Base-by-base conservation (phyloP, 768 basidiomycete genomes). In the Tremella yokohamensis region DNA sequence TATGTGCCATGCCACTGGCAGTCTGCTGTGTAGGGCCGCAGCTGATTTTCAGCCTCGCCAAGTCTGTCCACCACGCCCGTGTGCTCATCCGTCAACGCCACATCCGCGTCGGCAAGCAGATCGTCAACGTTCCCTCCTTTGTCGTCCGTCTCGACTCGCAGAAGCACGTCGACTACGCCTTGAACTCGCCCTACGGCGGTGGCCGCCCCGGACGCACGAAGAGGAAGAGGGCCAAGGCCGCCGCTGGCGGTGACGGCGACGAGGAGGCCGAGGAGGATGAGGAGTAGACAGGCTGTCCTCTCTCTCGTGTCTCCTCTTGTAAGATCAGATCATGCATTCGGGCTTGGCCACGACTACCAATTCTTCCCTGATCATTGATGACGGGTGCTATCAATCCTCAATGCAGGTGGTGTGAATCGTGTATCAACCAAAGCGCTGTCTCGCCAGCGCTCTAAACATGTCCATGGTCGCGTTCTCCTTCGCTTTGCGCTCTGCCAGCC, bases 31-130 rank as follows among this genome's bases (percentile, higher is more conserved):
- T 34, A 11, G 29, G 29, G 29, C 29, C 4, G 11, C 11, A 34
- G 19, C 34, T 39, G 40, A 26, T 26, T 38, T 7, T 13, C 59
- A 73, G 93, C 67, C 83, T 99, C 65, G 96, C 96, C 58, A 98
- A 98, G 86, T 86, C 84, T 73, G 96, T 99, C 70, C 96, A 99
- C 80, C 96, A 98, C 78, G 96, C 96, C 45, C 88, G 96, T 80
- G 90, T 92, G 66, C 84, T 99, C 76, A 99, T 99, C 82, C 84
- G 91, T 75, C 96, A 98, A 80, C 82, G 94, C 74, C 94, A 99
- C 83, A 98, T 99, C 78, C 92, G 93, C 88, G 96, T 98, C 76
- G 96, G 96, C 78, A 94, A 92, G 81, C 96, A 99, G 80, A 90
- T 97, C 64, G 96, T 99, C 81, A 92, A 96, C 80, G 89, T 97